These are phyloP conservation scores for Abrus precatorius DNA, from an alignment of 306 rosid species.

Conservation along the genomic window DNA sequence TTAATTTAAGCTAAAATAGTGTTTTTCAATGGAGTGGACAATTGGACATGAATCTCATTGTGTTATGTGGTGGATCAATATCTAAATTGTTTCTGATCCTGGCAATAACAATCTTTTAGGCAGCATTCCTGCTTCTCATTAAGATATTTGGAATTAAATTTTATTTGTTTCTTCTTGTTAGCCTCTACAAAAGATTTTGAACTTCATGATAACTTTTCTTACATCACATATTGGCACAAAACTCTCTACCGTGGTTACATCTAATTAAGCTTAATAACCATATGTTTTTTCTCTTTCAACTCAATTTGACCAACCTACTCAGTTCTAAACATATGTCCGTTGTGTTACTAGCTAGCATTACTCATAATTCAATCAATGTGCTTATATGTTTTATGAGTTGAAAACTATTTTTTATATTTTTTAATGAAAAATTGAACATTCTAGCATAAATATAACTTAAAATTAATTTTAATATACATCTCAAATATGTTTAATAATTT, in stretches of 20 bases:
- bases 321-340: not conserved
- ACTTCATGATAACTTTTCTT: not conserved
- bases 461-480: too few species aligned
- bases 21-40: conserved; percentile 1
- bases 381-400: too few species aligned
- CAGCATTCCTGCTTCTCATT: not conserved
- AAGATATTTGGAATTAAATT: not conserved
- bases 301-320: not conserved
- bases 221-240: not conserved
- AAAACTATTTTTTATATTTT: too few species aligned
- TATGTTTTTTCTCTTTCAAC: not conserved
- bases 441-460: too few species aligned
- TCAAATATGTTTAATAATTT: too few species aligned
- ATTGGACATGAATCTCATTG: not conserved
- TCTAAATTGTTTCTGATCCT: not conserved
- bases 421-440: too few species aligned
- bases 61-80: not conserved
- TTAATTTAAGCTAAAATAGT: not conserved
- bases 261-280: not conserved
- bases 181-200: not conserved
- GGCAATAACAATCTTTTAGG: not conserved
- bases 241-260: not conserved
- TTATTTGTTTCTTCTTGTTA: not conserved
- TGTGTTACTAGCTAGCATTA: not conserved
- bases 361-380: not conserved